These are phyloP conservation scores for Elsinoe fawcettii DNA, from an alignment of 2,329 filamentous ascomycete genomes.

Conservation along the genomic window DNA sequence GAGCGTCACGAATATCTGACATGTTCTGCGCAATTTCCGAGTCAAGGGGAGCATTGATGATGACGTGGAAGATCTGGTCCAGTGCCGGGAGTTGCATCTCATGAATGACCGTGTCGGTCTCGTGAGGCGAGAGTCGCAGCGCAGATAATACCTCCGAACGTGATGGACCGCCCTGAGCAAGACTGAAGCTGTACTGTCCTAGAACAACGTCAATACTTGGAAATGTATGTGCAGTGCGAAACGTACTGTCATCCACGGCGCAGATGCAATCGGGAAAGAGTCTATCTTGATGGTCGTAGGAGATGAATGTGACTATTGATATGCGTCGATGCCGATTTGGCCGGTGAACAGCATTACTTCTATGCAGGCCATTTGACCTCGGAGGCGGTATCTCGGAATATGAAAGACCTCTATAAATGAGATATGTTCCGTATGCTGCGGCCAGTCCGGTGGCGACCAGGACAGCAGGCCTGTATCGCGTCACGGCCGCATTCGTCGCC, in stretches of 20 bases:
- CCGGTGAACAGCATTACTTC: slow-evolving; percentile 61
- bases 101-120: slow-evolving; percentile 8
- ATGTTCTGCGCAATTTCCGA: not conserved
- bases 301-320: slow-evolving; percentile 6
- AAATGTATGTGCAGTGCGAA: slow-evolving; percentile 16
- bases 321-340: slow-evolving; percentile 15
- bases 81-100: slow-evolving; percentile 15
- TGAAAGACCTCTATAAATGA: slow-evolving; percentile 41
- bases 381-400: slow-evolving; percentile 27
- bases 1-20: slow-evolving; percentile 6
- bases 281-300: not conserved
- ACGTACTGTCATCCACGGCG: slow-evolving; percentile 4
- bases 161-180: slow-evolving; percentile 12
- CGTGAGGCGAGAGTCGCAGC: not conserved
- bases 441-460: slow-evolving; percentile 50
- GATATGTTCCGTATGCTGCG: slow-evolving; percentile 51
- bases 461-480: slow-evolving; percentile 44
- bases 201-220: slow-evolving; percentile 11
- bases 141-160: slow-evolving; percentile 4
- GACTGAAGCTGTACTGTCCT: slow-evolving; percentile 14
- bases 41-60: not conserved
- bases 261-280: slow-evolving; percentile 2
- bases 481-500: slow-evolving; percentile 1
- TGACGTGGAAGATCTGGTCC: slow-evolving; percentile 9
- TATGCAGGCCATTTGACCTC: slow-evolving; percentile 41